Conservation (phyloP, 2,329 filamentous ascomycete genomes). For the Alternaria metachromatica region DNA sequence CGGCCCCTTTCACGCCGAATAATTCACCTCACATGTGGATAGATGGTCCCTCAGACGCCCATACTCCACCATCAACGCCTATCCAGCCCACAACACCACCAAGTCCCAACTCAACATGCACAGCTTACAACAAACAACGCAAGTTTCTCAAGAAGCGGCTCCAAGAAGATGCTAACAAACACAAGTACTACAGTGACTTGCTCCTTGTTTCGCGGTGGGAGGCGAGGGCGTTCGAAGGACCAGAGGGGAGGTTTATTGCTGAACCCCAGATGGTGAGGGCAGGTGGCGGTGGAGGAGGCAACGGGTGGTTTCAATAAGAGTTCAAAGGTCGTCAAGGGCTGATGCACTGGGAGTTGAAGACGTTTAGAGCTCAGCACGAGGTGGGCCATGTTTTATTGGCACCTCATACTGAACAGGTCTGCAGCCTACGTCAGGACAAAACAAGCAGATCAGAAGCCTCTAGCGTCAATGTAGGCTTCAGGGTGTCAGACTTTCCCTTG, state of each 20-base stretch:
- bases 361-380: neutral
- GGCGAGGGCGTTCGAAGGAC: neutral
- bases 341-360: neutral
- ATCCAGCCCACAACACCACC: no score
- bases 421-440: neutral
- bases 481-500: neutral
- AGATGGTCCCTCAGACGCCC: neutral
- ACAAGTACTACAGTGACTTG: neutral
- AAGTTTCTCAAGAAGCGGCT: neutral
- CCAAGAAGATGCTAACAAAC: neutral
- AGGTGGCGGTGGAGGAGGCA: neutral
- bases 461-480: neutral
- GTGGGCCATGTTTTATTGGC: neutral
- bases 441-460: no score
- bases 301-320: neutral
- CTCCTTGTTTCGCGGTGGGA: neutral
- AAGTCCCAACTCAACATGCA: neutral
- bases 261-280: neutral
- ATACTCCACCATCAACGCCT: neutral
- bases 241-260: neutral
- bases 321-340: neutral
- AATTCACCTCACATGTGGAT: neutral
- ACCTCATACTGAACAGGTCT: neutral
- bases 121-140: neutral
- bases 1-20: neutral